phyloP scores from a whole-genome alignment of 176 grass and related monocot species.

The Paspalum vaginatum region DNA sequence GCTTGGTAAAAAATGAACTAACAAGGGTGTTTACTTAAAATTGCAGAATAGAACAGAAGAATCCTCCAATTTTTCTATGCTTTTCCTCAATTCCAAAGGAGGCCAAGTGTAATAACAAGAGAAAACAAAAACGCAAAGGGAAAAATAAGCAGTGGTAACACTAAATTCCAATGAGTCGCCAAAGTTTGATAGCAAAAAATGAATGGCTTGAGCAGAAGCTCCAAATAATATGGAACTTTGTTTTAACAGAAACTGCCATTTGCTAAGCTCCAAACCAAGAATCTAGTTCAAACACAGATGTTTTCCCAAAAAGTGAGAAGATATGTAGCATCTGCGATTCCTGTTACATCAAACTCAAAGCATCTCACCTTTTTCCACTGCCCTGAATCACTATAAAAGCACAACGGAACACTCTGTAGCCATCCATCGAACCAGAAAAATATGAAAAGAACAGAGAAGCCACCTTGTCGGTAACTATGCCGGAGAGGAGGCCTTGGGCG shows the following conservation, averaged over 20 bases:
- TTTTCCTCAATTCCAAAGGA: no score
- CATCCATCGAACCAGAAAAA: conserved; percentile 8
- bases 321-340: conserved; percentile 22
- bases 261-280: conserved; percentile 48
- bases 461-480: conserved; percentile 98
- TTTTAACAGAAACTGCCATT: conserved; percentile 30
- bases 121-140: not conserved
- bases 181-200: conserved; percentile 11
- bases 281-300: conserved; percentile 19
- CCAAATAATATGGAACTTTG: not conserved
- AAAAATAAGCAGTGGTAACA: not conserved
- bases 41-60: conserved; percentile 1
- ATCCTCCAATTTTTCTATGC: no score
- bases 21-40: not conserved
- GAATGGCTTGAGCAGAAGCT: not conserved
- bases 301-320: conserved; percentile 7
- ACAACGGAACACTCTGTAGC: not conserved
- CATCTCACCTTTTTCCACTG: not conserved
- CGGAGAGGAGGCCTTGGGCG: conserved; percentile 86
- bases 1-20: not conserved
- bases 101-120: not conserved
- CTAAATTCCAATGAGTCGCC: not conserved
- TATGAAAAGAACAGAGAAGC: not conserved
- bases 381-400: conserved; percentile 22
- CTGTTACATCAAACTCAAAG: conserved; percentile 26